Base-by-base conservation (phyloP, 2,329 filamentous ascomycete species). In the Aspergillus versicolor region DNA sequence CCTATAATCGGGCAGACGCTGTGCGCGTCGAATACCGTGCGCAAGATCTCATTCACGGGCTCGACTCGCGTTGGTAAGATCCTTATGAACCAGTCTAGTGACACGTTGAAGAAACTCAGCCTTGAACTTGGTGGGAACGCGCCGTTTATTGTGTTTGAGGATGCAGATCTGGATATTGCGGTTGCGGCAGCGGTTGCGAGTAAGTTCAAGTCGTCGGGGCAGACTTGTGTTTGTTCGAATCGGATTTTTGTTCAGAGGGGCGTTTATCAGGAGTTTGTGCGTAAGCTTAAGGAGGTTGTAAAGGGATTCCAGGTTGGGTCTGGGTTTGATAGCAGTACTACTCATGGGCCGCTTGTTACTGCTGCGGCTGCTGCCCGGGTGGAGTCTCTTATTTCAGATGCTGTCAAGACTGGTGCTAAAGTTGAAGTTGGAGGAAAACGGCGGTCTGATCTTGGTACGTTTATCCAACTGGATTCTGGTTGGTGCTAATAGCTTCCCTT, bases 121-220 rank as follows among this genome's bases (percentile, higher is more conserved):
- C 88, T 96, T 69, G 92, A 97, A 73, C 87, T 97, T 1, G 92
- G 92, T 52, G 92, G 92, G 43, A 97, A 97, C 72, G 89, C 92
- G 0, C 92, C 92, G 1, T 95, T 96, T 70, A 96, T 97, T 64
- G 91, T 97, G 30, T 97, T 97, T 68, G 91, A 96, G 67, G 92
- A 97, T 69, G 69, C 66, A 3, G 90, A 92, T 69, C 75, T 97
- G 12, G 91, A 96, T 56, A 75, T 79, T 2, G 93, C 93, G 1
- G 90, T 97, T 1, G 78, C 84, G 0, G 91, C 91, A 22, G 91
- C 90, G 43, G 82, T 97, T 53, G 79, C 86, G 11, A 90, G 84
- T 68, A 97, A 97, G 74, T 97, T 97, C 83, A 88, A 92, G 52
- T 89, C 87, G 4, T 93, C 90, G 0, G 93, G 93, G 17, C 93